Evolutionary conservation across 164 flowering plant genomes (phyloP), one percentile per base, ranked within the genome.

Genomic region (Echeveria elegans): DNA sequence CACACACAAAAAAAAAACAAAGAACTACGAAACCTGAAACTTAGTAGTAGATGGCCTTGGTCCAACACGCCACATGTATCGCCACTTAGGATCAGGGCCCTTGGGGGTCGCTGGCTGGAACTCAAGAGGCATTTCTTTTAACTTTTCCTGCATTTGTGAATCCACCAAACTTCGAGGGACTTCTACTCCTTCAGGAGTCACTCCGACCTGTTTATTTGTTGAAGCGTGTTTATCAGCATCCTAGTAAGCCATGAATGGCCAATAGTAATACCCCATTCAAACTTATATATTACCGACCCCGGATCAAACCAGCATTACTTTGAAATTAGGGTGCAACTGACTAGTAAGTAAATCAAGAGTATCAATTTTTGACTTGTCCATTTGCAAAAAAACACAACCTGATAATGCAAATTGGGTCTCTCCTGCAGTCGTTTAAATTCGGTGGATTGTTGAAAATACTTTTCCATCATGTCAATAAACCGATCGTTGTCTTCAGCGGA

Each of bases 51-150:
- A 76, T 63, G 97, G 99, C 26, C 99, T 88, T 66, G 99, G 88
- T 68, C 97, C 99, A 29, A 85, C 80, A 75, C 99, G 87, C 97
- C 99, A 94, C 97, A 94, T 88, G 81, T 92, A 94, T 37, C 99
- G 82, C 97, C 99, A 94, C 70, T 94, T 94, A 48, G 78, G 93
- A 73, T 94, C 97, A 28, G 99, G 93, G 59, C 99, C 99, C 38
- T 48, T 70, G 6, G 97, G 96, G 31, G 75, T 76, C 29, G 73
- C 65, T 62, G 97, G 99, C 72, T 80, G 89, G 73, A 21, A 73
- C 67, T 89, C 94, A 73, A 74, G 61, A 4, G 97, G 96, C 87
- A 94, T 78, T 73, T 79, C 71, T 73, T 68, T 82, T 59, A 91
- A 67, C 52, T 82, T 88, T 66, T 87, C 82, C 68, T 89, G 86